Conservation (phyloP, 805 yeast genomes). For the Starmera pachycereana region DNA sequence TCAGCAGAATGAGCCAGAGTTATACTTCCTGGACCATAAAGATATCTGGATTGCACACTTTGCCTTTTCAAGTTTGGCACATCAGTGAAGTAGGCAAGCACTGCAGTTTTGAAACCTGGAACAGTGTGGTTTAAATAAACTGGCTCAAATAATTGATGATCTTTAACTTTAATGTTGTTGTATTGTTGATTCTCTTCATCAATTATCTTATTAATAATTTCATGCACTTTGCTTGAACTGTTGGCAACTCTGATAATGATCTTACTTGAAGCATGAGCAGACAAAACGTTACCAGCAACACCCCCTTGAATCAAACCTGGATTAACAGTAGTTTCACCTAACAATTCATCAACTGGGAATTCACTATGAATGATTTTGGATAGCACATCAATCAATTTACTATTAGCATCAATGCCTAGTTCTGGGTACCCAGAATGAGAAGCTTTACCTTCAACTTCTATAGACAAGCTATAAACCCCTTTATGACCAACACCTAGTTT, state of each 20-base stretch:
- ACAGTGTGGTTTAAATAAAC: conserved; percentile 39
- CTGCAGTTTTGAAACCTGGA: conserved; percentile 49
- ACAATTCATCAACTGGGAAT: conserved; percentile 39
- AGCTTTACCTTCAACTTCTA: conserved; percentile 44
- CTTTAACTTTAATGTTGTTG: conserved; percentile 13
- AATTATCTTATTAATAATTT: conserved; percentile 19
- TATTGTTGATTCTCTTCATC: conserved; percentile 19
- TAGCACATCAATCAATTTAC: conserved; percentile 41
- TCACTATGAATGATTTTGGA: conserved; percentile 30
- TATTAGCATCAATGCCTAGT: conserved; percentile 53
- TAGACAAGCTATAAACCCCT: conserved; percentile 35
- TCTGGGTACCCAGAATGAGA: conserved; percentile 66
- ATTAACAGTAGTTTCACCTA: conserved; percentile 55
- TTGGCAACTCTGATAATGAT: conserved; percentile 45
- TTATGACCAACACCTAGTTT: conserved; percentile 64
- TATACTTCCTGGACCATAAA: conserved; percentile 62
- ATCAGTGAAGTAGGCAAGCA: conserved; percentile 44
- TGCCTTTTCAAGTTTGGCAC: conserved; percentile 30
- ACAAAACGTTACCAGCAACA: conserved; percentile 56
- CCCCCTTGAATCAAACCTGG: conserved; percentile 51
- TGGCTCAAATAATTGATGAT: conserved; percentile 23
- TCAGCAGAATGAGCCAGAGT: conserved; percentile 49
- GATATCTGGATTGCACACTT: conserved; percentile 27
- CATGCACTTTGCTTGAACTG: conserved; percentile 27
- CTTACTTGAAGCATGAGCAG: conserved; percentile 43